Percentiles rank a stretch among this genome's conserved stretches.
These are phyloP conservation scores for Trichoderma koningiopsis DNA, from an alignment of 2,329 filamentous ascomycete species.

Conservation along the genomic window DNA sequence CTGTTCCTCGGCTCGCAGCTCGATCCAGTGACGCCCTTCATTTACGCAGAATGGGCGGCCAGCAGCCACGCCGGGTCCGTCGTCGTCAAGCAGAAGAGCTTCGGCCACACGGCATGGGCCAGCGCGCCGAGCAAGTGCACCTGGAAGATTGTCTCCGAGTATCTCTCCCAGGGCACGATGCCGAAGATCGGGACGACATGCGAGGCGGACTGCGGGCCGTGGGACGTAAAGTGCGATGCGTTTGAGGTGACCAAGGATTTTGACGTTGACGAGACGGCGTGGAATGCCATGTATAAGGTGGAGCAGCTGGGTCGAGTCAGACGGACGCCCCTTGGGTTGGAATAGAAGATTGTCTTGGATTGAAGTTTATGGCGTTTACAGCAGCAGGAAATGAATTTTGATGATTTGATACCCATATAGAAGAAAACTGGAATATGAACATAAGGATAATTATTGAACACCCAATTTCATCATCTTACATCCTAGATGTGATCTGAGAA, in stretches of 20 bases:
- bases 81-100: constrained; percentile 31
- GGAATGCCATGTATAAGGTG: background rate
- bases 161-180: constrained; percentile 31
- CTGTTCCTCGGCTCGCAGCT: constrained; percentile 46
- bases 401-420: no score
- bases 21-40: constrained; percentile 49
- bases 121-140: constrained; percentile 29
- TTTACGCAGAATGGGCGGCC: constrained; percentile 27
- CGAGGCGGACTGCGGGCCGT: constrained; percentile 30
- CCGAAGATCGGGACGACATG: constrained; percentile 29
- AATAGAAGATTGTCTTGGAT: background rate
- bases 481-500: no score
- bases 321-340: constrained; percentile 1
- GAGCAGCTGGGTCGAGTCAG: background rate
- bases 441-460: no score
- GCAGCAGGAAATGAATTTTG: no score
- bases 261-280: background rate
- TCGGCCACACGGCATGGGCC: constrained; percentile 29
- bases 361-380: background rate
- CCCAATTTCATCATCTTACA: no score
- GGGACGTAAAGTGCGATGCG: constrained; percentile 24
- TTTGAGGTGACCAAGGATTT: background rate
- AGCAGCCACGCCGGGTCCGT: constrained; percentile 30
- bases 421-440: no score
- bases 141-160: constrained; percentile 27